phyloP scores from a whole-genome alignment of 495 filamentous ascomycete species.

The Annulohypoxylon maeteangense region DNA sequence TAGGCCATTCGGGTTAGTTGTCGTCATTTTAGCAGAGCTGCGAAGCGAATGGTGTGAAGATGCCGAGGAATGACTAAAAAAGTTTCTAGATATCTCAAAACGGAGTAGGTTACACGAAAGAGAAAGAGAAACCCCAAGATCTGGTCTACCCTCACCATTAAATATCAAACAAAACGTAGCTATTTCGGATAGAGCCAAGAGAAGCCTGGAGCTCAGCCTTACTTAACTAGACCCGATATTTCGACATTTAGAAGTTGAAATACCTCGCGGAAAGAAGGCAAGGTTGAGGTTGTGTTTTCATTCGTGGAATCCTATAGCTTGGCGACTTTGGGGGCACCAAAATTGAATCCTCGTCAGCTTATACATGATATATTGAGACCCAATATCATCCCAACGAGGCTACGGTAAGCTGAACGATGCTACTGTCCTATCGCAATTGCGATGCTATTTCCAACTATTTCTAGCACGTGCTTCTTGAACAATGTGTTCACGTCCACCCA shows the following conservation, averaged over 20 bases:
- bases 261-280: not conserved
- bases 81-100: not conserved
- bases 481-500: not conserved
- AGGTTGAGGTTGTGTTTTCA: not conserved
- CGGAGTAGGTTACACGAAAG: not conserved
- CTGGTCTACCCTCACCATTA: not conserved
- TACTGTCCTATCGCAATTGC: not conserved
- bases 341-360: not conserved
- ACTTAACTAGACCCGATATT: not conserved
- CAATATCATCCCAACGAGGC: not conserved
- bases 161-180: not conserved
- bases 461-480: not conserved
- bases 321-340: not conserved
- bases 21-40: not conserved
- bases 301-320: conserved; percentile 6
- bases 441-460: not conserved
- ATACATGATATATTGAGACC: not conserved
- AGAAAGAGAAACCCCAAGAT: not conserved
- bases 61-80: not conserved
- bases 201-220: conserved; percentile 3
- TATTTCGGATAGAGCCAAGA: not conserved
- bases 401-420: not conserved
- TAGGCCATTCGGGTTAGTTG: not conserved
- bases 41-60: not conserved
- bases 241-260: not conserved